Conservation (phyloP, 169 alveolate genomes). For the Plasmodium blacklocki region DNA sequence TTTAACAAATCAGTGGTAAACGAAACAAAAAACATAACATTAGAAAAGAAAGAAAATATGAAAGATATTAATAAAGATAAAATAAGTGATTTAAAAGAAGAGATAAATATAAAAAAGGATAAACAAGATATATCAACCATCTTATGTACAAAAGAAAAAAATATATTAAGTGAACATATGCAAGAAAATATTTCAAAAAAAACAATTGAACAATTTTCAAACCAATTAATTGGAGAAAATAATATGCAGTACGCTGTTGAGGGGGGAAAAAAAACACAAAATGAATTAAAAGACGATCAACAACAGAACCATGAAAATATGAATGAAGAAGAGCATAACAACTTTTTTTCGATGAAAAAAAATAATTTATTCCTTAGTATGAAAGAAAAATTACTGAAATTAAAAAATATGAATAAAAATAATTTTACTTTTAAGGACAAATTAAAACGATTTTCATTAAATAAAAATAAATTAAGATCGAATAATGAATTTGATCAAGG, state of each 20-base stretch:
- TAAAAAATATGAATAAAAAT: conserved; percentile 54
- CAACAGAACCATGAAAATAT: background rate
- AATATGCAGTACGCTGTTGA: too few relatives aligned
- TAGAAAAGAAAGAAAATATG: background rate
- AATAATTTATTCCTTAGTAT: conserved; percentile 31
- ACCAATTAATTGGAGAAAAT: too few relatives aligned
- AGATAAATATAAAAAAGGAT: too few relatives aligned
- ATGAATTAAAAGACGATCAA: background rate
- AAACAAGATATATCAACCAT: too few relatives aligned
- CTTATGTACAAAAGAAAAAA: too few relatives aligned
- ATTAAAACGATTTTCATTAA: conserved; percentile 2
- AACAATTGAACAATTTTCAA: too few relatives aligned
- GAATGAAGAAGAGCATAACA: conserved; percentile 5
- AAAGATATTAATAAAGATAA: too few relatives aligned
- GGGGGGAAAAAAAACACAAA: background rate
- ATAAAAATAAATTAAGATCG: background rate
- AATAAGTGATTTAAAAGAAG: too few relatives aligned
- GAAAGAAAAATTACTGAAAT: conserved; percentile 38
- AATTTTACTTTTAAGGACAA: conserved; percentile 33
- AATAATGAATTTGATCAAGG: conserved; percentile 36
- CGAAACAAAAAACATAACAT: background rate
- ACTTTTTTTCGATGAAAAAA: conserved; percentile 14
- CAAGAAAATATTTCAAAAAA: too few relatives aligned
- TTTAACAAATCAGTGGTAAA: background rate
- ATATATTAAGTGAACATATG: too few relatives aligned